These are phyloP conservation scores for Botryotinia calthae DNA, from an alignment of 2,329 filamentous ascomycete genomes.

Conservation along the genomic window DNA sequence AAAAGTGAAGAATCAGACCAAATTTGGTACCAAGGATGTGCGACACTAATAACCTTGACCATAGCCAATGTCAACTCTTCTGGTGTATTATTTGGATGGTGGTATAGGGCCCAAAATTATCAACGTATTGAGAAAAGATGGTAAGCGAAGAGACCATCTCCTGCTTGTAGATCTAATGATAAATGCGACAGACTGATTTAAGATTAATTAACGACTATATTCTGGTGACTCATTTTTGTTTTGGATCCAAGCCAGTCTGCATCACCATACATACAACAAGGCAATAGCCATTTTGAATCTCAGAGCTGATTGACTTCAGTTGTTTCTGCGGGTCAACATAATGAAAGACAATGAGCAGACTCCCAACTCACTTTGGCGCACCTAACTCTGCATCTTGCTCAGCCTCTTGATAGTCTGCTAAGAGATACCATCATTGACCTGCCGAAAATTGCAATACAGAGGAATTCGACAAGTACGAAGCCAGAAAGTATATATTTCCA, in stretches of 20 bases:
- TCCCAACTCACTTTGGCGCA: conserved; percentile 22
- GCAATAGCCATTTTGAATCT: conserved; percentile 17
- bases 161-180: conserved; percentile 14
- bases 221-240: conserved; percentile 7
- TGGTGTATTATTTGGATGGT: neutral
- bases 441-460: neutral
- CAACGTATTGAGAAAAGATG: conserved; percentile 15
- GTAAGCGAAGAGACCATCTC: conserved; percentile 15
- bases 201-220: neutral
- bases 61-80: conserved; percentile 11
- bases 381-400: conserved; percentile 24
- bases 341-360: neutral
- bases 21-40: conserved; percentile 17
- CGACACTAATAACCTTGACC: conserved; percentile 22
- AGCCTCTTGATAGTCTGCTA: conserved; percentile 24
- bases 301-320: conserved; percentile 19
- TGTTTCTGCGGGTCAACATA: neutral
- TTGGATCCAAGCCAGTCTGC: conserved; percentile 3
- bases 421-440: neutral
- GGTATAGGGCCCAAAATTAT: neutral
- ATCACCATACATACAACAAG: conserved; percentile 21
- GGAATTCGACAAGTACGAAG: too few species aligned
- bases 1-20: neutral
- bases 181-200: neutral
- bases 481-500: neutral